phyloP scores from a whole-genome alignment of 768 basidiomycete species.

The Boletus coccyginus region DNA sequence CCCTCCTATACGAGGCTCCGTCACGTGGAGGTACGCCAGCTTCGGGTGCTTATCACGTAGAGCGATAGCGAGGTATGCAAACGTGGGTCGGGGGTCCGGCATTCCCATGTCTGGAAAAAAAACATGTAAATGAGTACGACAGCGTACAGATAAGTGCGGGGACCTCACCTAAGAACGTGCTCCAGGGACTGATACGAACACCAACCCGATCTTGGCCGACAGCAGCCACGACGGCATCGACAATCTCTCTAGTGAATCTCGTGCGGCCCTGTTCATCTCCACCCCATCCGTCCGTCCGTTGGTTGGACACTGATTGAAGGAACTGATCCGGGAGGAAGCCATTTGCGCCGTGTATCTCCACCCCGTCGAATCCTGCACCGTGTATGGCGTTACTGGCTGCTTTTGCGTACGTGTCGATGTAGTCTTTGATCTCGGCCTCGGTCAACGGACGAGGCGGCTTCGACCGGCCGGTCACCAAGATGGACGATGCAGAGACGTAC shows the following conservation, averaged over 20 bases:
- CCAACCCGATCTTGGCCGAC: constrained; percentile 53
- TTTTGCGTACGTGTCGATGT: constrained; percentile 23
- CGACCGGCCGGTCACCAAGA: constrained; percentile 17
- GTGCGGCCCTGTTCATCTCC: constrained; percentile 47
- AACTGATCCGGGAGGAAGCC: constrained; percentile 28
- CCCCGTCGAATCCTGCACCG: constrained; percentile 43
- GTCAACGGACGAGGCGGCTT: constrained; percentile 16
- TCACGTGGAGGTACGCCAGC: background rate
- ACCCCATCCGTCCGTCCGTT: too few species aligned
- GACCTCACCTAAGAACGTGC: constrained; percentile 34
- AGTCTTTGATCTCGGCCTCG: constrained; percentile 30
- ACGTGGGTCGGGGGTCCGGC: constrained; percentile 38
- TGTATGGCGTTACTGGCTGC: constrained; percentile 25
- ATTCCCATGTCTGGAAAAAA: constrained; percentile 43
- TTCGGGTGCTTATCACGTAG: constrained; percentile 23
- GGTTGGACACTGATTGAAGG: too few species aligned
- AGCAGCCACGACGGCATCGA: constrained; percentile 47
- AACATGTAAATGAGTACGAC: background rate
- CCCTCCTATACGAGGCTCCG: background rate
- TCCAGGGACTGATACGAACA: constrained; percentile 59
- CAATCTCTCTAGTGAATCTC: constrained; percentile 53
- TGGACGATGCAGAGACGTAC: constrained; percentile 34
- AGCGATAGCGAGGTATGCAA: constrained; percentile 13
- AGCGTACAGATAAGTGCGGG: background rate
- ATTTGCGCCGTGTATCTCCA: constrained; percentile 43